Base-by-base conservation (phyloP, 2,329 filamentous ascomycete genomes). In the Clonostachys solani region DNA sequence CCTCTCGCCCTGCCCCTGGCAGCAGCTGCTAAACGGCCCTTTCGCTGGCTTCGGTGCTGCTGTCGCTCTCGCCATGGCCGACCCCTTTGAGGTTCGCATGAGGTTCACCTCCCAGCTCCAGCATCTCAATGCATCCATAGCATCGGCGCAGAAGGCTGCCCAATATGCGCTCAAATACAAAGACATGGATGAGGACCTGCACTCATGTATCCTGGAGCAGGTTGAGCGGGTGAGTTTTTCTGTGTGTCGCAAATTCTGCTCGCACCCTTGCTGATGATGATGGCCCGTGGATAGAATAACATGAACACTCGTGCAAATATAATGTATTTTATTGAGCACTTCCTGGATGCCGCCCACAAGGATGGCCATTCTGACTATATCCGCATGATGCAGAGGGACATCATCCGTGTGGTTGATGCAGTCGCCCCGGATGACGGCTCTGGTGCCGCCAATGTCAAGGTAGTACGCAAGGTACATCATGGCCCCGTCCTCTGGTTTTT, bases 261-360 rank as follows among this genome's bases (percentile, higher is more conserved):
- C 12, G 43, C 9, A 15, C 44, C 36, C 35, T 13, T 43, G 29
- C 43, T 41, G 19, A 42, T 17, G 19, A 42, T 17, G 37, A 35
- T 13, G 55, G 54, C 35, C 56, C 42, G 37, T 47, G 9, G 33
- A 33, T 43, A 92, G 81, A 95, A 89, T 56, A 92, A 89, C 55
- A 95, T 99, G 87, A 99, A 99, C 68, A 95, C 86, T 45, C 81
- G 92, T 50, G 95, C 94, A 49, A 99, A 99, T 64, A 97, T 99
- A 65, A 95, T 99, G 87, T 99, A 95, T 69, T 99, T 99, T 68
- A 87, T 99, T 61, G 92, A 97, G 61, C 87, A 92, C 56, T 89
- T 99, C 56, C 88, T 95, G 62, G 92, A 97, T 62, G 78, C 90
- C 69, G 88, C 90, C 18, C 78, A 82, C 52, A 87, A 84, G 54